A percentile compares a stretch with the other conserved stretches of the same genome.
phyloP scores from a whole-genome alignment of 345 rosid genomes.

The Eucalyptus sp. region DNA sequence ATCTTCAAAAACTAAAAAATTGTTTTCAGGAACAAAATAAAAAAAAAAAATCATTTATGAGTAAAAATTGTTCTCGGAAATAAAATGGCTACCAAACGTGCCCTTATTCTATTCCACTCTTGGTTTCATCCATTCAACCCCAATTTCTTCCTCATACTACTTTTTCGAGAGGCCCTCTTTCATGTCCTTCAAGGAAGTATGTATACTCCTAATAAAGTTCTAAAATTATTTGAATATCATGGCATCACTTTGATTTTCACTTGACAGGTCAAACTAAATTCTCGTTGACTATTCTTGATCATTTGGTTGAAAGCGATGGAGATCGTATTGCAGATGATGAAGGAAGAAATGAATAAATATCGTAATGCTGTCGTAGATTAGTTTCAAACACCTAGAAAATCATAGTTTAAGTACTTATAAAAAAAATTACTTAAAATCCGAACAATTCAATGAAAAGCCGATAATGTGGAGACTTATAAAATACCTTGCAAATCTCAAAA shows the following conservation, averaged over 20 bases:
- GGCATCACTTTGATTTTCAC: background rate
- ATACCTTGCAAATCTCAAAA: background rate
- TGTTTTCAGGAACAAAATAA: no score
- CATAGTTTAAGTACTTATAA: background rate
- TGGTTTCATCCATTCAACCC: background rate
- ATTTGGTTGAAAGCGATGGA: background rate
- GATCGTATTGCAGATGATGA: background rate
- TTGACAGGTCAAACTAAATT: background rate
- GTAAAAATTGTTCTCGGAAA: rapidly evolving
- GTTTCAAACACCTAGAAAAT: background rate
- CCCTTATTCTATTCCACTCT: background rate
- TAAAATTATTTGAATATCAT: background rate
- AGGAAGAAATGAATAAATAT: background rate
- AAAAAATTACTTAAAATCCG: background rate
- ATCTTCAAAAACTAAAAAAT: no score
- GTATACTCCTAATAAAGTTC: background rate
- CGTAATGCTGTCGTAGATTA: background rate
- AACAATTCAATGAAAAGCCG: background rate
- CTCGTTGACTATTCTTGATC: background rate
- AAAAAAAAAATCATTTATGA: no score
- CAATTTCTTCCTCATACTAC: background rate
- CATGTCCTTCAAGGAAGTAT: background rate
- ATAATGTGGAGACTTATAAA: background rate
- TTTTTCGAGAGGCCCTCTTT: background rate
- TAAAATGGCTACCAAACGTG: rapidly evolving